phyloP scores from a whole-genome alignment of 495 filamentous ascomycete species.

The Tetracladium marchalianum region DNA sequence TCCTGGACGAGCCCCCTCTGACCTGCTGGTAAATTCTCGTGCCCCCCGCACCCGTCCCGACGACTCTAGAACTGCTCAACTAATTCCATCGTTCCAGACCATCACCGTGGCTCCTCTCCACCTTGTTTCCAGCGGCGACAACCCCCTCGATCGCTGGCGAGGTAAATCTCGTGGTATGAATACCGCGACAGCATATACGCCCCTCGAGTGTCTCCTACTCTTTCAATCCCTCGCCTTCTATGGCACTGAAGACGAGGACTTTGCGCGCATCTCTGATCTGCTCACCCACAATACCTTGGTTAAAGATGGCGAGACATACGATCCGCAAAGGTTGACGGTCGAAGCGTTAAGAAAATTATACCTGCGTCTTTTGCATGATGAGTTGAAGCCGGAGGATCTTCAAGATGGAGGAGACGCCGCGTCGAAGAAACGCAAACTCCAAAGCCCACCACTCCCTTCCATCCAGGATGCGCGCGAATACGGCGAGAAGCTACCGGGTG shows the following conservation, averaged over 20 bases:
- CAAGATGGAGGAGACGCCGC: slow-evolving; percentile 23
- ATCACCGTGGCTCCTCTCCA: slow-evolving; percentile 21
- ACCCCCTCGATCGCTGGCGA: slow-evolving; percentile 46
- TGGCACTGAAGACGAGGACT: slow-evolving; percentile 54
- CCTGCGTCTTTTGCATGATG: slow-evolving; percentile 64
- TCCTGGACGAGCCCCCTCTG: background rate
- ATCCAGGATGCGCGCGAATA: slow-evolving; percentile 55
- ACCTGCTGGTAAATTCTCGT: background rate
- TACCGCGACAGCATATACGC: slow-evolving; percentile 53
- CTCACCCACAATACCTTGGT: slow-evolving; percentile 63
- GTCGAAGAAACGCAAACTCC: slow-evolving; percentile 65
- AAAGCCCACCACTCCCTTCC: slow-evolving; percentile 51
- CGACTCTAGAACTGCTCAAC: background rate
- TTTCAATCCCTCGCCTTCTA: slow-evolving; percentile 71
- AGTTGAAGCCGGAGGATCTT: slow-evolving; percentile 36
- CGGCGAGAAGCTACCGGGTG: slow-evolving; percentile 50
- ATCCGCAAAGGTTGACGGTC: slow-evolving; percentile 62
- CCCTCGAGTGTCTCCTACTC: slow-evolving; percentile 79
- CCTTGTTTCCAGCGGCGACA: slow-evolving; percentile 24
- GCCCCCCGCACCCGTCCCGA: background rate
- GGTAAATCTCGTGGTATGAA: slow-evolving; percentile 46
- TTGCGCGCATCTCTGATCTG: slow-evolving; percentile 61
- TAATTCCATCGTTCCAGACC: background rate
- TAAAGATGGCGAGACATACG: slow-evolving; percentile 54
- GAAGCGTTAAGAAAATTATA: slow-evolving; percentile 74